Evolutionary conservation across 805 yeast genomes (phyloP).

Genomic region (Kluyveromyces wickerhamii): DNA sequence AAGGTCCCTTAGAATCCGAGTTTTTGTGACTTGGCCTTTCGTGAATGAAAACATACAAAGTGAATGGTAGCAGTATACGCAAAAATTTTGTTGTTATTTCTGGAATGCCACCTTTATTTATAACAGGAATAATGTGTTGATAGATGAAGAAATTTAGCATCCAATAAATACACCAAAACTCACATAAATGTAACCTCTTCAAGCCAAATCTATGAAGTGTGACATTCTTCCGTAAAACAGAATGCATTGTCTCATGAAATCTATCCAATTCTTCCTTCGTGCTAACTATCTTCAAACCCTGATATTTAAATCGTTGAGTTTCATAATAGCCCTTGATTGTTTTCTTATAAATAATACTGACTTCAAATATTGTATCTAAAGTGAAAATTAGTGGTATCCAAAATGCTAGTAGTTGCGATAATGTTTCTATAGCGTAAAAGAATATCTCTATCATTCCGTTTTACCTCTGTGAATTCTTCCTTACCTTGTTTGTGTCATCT

Average conservation of each 20-base stretch:
- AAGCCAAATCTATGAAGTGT: constrained; percentile 3
- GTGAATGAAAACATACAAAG: background rate
- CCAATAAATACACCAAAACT: constrained; percentile 4
- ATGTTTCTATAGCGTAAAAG: background rate
- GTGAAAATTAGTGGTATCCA: constrained; percentile 2
- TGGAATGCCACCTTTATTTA: background rate
- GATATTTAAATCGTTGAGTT: constrained; percentile 2
- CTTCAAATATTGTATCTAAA: background rate
- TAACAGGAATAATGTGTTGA: background rate
- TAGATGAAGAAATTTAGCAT: background rate
- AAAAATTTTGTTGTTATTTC: background rate
- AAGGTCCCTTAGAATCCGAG: background rate
- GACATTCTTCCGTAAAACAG: constrained; percentile 1
- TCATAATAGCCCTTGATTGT: constrained; percentile 1
- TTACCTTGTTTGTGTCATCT: no score
- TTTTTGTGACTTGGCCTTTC: constrained; percentile 4
- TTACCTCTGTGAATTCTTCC: no score
- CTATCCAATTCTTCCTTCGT: background rate
- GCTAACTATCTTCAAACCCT: background rate
- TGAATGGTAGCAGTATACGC: background rate
- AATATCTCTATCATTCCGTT: no score
- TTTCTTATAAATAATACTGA: constrained; percentile 2
- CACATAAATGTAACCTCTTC: constrained; percentile 2
- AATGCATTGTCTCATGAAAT: constrained; percentile 2
- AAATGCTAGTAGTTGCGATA: background rate